These are phyloP conservation scores for Phytomonas sp. DNA, from an alignment of 208 protist genomes.

Conservation along the genomic window DNA sequence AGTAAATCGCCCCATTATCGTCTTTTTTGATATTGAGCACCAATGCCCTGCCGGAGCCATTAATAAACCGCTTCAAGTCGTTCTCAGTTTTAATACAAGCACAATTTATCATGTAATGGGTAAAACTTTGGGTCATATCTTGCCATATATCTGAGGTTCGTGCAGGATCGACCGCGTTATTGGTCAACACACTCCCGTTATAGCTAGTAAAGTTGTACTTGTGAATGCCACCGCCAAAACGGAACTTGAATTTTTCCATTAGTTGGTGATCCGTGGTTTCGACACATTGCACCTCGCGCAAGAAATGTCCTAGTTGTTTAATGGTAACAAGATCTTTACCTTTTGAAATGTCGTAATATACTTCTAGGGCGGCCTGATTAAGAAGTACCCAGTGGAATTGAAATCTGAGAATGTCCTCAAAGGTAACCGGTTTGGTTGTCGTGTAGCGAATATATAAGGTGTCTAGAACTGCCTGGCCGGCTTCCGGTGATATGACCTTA, in stretches of 20 bases:
- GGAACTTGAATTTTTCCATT: conserved; percentile 79
- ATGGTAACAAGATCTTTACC: conserved; percentile 54
- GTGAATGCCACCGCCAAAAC: conserved; percentile 76
- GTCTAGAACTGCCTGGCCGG: conserved; percentile 42
- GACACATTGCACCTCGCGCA: conserved; percentile 58
- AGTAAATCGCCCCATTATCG: conserved; percentile 37
- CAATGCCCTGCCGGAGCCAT: conserved; percentile 26
- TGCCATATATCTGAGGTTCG: conserved; percentile 77
- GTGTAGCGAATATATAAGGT: conserved; percentile 55
- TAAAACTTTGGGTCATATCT: conserved; percentile 86
- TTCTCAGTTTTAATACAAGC: conserved; percentile 54
- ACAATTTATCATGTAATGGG: conserved; percentile 64
- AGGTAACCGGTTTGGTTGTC: conserved; percentile 26
- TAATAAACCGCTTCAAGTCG: conserved; percentile 46
- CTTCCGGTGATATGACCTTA: conserved; percentile 26
- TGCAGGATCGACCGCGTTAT: conserved; percentile 71
- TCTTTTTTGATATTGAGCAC: conserved; percentile 51
- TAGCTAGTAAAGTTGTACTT: conserved; percentile 84
- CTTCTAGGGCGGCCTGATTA: conserved; percentile 56
- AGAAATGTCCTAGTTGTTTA: conserved; percentile 71
- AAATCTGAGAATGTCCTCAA: conserved; percentile 57
- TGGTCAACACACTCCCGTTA: conserved; percentile 68
- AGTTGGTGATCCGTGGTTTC: conserved; percentile 69
- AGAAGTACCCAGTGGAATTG: conserved; percentile 55
- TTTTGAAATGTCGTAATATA: conserved; percentile 67